These are phyloP conservation scores for Solanum clarkiae DNA, from an alignment of 257 asterid genomes.

Conservation along the genomic window DNA sequence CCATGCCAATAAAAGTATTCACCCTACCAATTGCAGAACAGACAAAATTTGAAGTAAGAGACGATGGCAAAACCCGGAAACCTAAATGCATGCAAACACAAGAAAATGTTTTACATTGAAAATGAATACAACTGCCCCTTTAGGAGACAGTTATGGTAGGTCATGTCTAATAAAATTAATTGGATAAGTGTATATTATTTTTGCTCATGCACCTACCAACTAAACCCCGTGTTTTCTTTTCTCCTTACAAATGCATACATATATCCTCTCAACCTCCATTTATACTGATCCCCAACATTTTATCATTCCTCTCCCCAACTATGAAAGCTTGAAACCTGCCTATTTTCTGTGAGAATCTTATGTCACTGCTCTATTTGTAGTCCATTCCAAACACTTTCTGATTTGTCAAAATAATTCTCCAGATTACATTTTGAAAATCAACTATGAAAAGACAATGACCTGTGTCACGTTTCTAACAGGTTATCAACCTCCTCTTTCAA, in stretches of 20 bases:
- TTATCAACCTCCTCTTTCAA: background rate
- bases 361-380: background rate
- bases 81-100: background rate
- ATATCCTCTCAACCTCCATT: background rate
- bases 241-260: background rate
- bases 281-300: background rate
- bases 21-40: background rate
- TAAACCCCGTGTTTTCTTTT: background rate
- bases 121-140: background rate
- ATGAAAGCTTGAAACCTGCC: background rate
- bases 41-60: background rate
- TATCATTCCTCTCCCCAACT: background rate
- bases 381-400: background rate
- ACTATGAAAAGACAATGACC: background rate
- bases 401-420: background rate
- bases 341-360: background rate
- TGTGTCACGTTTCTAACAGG: background rate
- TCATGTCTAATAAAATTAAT: background rate
- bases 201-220: background rate
- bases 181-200: background rate
- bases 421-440: background rate
- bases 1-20: background rate
- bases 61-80: background rate
- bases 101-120: background rate
- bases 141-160: background rate